phyloP scores from a whole-genome alignment of 2,329 filamentous ascomycete species.

The Phialophora tarda region DNA sequence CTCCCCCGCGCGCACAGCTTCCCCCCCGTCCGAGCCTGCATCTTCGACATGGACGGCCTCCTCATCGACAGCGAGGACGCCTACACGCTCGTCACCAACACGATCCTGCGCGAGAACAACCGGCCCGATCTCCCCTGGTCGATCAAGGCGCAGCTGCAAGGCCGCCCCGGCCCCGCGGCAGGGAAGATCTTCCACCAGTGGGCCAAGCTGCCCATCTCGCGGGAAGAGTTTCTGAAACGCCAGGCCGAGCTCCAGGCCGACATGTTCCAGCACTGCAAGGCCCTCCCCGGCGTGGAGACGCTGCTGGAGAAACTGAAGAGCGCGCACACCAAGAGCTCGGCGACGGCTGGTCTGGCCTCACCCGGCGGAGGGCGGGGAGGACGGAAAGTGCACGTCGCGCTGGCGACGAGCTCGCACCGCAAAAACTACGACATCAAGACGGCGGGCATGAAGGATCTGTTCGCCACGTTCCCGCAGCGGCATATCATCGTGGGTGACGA shows the following conservation, averaged over 20 bases:
- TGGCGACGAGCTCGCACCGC: conserved; percentile 79
- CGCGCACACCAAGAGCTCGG: conserved; percentile 40
- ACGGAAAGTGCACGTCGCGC: conserved; percentile 73
- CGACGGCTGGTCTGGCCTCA: conserved; percentile 39
- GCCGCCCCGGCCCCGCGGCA: conserved; percentile 65
- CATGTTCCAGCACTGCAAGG: conserved; percentile 74
- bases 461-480: conserved; percentile 66
- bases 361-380: conserved; percentile 40
- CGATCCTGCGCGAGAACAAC: conserved; percentile 75
- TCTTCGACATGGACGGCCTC: conserved; percentile 99
- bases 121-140: conserved; percentile 83
- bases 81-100: conserved; percentile 84
- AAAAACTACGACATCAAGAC: conserved; percentile 81
- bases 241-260: conserved; percentile 69
- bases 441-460: conserved; percentile 57
- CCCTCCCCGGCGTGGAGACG: conserved; percentile 76
- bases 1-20: conserved; percentile 53
- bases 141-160: conserved; percentile 87
- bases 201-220: conserved; percentile 80
- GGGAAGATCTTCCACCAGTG: conserved; percentile 73
- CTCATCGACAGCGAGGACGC: conserved; percentile 91
- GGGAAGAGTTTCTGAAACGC: conserved; percentile 68
- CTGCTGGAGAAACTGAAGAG: conserved; percentile 65
- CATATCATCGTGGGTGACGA: conserved; percentile 87
- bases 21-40: conserved; percentile 82